Evolutionary conservation across 2,329 filamentous ascomycete genomes (phyloP), one percentile per base, ranked within the genome.

Genomic region (Fusarium phyllophilum): DNA sequence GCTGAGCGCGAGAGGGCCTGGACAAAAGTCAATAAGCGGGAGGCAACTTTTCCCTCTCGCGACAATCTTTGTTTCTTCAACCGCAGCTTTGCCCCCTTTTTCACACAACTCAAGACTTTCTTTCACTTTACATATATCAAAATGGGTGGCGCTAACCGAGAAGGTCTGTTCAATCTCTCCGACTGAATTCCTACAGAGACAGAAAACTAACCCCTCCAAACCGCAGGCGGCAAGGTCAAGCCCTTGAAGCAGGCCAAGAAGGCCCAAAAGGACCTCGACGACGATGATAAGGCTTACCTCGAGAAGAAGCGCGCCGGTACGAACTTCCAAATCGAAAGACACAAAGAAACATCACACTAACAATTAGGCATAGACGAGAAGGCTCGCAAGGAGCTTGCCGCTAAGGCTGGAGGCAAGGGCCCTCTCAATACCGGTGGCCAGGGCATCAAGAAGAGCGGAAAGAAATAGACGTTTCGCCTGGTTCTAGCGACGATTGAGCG

Each of bases 381-480:
- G 88, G 93, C 93, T 51, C 92, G 91, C 84, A 96, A 97, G 86
- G 94, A 95, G 15, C 82, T 97, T 85, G 91, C 92, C n/a, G 88
- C 91, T 70, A 93, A 94, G 86, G 92, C 93, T 51, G 92, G 93
- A 79, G 93, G 93, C 83, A 97, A 97, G 86, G 96, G 96, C 7
- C 95, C 96, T 42, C 82, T 98, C 82, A 95, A 95, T 85, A 92
- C 91, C 38, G 95, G 94, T 39, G 84, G 88, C 55, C 94, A 97
- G 85, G 95, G 94, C 72, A 97, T 98, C 87, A 98, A 98, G 92
- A 98, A 97, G 90, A 96, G 93, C 72, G 95, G 95, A 84, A 97
- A 98, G 93, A 97, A 98, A 92, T 97, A 89, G 85, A 78, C 51
- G 60, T 55, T 39, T 59, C 58, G 54, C 49, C 17, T 51, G 36